phyloP scores from a whole-genome alignment of 345 rosid species.

The Fremontodendron californicum region DNA sequence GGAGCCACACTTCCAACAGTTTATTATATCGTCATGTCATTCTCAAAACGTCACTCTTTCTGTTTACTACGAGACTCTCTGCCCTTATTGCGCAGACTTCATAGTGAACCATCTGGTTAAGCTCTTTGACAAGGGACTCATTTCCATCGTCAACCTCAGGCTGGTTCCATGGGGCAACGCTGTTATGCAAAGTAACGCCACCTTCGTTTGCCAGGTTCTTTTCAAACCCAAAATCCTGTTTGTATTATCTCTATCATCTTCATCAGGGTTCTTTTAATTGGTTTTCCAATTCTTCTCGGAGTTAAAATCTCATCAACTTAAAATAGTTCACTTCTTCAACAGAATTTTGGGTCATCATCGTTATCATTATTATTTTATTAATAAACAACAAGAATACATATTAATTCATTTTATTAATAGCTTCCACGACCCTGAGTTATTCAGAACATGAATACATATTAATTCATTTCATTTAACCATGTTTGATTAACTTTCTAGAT shows the following conservation, averaged over 20 bases:
- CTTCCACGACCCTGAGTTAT: too few relatives aligned
- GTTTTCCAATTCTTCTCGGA: background rate
- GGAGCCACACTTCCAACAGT: too few relatives aligned
- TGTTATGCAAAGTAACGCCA: constrained; percentile 31
- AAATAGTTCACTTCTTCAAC: background rate
- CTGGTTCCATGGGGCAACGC: constrained; percentile 87
- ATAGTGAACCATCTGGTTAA: constrained; percentile 62
- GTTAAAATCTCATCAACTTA: background rate
- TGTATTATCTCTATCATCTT: background rate
- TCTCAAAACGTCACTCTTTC: constrained; percentile 48
- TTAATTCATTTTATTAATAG: too few relatives aligned
- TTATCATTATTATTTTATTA: too few relatives aligned
- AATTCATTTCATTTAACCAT: too few relatives aligned
- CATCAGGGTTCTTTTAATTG: background rate
- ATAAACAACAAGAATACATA: too few relatives aligned
- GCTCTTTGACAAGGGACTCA: constrained; percentile 51
- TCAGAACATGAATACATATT: too few relatives aligned
- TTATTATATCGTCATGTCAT: constrained; percentile 2
- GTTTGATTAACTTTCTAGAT: too few relatives aligned
- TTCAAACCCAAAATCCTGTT: background rate
- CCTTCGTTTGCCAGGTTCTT: constrained; percentile 69
- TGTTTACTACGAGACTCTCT: constrained; percentile 73
- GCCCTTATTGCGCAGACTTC: constrained; percentile 80
- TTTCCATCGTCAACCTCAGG: constrained; percentile 61
- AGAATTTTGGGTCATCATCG: too few relatives aligned